A percentile compares a stretch with the other conserved stretches of the same genome.
Conservation (phyloP, 2,329 filamentous ascomycete species). For the Rachicladosporium sp. region DNA sequence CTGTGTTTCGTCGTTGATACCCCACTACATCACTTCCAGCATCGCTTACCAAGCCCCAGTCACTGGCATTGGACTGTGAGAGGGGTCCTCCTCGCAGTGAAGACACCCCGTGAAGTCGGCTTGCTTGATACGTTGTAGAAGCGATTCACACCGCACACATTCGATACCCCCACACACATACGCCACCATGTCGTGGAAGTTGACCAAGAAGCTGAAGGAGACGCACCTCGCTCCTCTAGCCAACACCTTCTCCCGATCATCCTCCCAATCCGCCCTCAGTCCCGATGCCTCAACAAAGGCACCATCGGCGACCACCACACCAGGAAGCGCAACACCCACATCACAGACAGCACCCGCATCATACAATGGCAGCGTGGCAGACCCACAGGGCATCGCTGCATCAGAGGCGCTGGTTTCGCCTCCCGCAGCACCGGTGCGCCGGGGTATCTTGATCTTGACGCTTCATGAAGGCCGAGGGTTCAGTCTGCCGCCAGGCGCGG, state of each 20-base stretch:
- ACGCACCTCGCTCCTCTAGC: constrained; percentile 84
- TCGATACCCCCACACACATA: too few species aligned
- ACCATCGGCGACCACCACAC: constrained; percentile 13
- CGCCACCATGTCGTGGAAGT: constrained; percentile 10
- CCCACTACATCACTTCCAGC: too few species aligned
- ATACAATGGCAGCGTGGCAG: constrained; percentile 34
- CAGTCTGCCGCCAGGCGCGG: constrained; percentile 80
- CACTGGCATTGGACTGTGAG: too few species aligned
- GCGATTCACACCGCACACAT: too few species aligned
- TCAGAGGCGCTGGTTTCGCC: constrained; percentile 69
- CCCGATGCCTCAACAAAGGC: constrained; percentile 33
- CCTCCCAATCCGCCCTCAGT: constrained; percentile 81
- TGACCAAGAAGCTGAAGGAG: constrained; percentile 63
- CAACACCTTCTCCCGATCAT: constrained; percentile 80
- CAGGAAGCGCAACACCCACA: constrained; percentile 12
- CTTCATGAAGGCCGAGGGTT: constrained; percentile 88
- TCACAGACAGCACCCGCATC: constrained; percentile 26
- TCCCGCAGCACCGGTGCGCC: constrained; percentile 62
- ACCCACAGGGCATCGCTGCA: constrained; percentile 61
- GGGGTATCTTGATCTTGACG: constrained; percentile 91
- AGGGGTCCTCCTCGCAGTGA: too few species aligned
- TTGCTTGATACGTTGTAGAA: too few species aligned
- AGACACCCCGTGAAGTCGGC: too few species aligned
- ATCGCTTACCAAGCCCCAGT: too few species aligned
- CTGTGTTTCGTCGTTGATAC: too few species aligned